Percentiles rank a stretch among this genome's conserved stretches.
These are phyloP conservation scores for Fusarium tuaranense DNA, from an alignment of 2,329 filamentous ascomycete genomes.

Conservation along the genomic window DNA sequence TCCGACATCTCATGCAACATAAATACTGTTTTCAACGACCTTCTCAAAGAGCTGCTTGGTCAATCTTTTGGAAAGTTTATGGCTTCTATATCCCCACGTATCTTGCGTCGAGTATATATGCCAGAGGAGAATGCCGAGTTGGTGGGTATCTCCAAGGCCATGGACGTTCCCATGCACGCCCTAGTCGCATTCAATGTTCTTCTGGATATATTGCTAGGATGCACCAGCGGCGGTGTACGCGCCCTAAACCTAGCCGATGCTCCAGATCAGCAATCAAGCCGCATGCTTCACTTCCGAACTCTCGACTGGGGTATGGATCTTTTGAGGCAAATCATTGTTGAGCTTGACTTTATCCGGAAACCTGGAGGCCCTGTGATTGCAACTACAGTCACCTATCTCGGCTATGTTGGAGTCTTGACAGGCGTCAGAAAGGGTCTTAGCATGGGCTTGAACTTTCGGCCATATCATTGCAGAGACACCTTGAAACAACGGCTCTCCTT, in stretches of 20 bases:
- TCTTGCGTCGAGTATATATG: slow-evolving; percentile 63
- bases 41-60: slow-evolving; percentile 50
- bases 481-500: slow-evolving; percentile 34
- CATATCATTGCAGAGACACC: slow-evolving; percentile 44
- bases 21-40: slow-evolving; percentile 61
- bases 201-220: slow-evolving; percentile 73
- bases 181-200: slow-evolving; percentile 73
- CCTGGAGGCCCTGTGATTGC: slow-evolving; percentile 53
- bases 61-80: slow-evolving; percentile 42
- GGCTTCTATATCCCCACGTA: slow-evolving; percentile 54
- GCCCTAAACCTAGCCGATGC: slow-evolving; percentile 13
- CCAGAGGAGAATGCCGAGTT: slow-evolving; percentile 71
- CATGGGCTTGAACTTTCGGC: slow-evolving; percentile 60
- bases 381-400: slow-evolving; percentile 60
- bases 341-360: slow-evolving; percentile 60
- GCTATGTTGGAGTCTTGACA: slow-evolving; percentile 62
- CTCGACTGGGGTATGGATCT: slow-evolving; percentile 67
- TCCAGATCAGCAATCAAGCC: slow-evolving; percentile 28
- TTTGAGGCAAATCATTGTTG: slow-evolving; percentile 61
- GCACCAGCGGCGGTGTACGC: slow-evolving; percentile 63
- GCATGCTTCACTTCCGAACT: slow-evolving; percentile 66
- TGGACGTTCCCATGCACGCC: slow-evolving; percentile 67
- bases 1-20: slow-evolving; percentile 47
- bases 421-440: slow-evolving; percentile 59
- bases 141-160: slow-evolving; percentile 64